These are phyloP conservation scores for Penicillium longicatenatum DNA, from an alignment of 495 filamentous ascomycete species.

Conservation along the genomic window DNA sequence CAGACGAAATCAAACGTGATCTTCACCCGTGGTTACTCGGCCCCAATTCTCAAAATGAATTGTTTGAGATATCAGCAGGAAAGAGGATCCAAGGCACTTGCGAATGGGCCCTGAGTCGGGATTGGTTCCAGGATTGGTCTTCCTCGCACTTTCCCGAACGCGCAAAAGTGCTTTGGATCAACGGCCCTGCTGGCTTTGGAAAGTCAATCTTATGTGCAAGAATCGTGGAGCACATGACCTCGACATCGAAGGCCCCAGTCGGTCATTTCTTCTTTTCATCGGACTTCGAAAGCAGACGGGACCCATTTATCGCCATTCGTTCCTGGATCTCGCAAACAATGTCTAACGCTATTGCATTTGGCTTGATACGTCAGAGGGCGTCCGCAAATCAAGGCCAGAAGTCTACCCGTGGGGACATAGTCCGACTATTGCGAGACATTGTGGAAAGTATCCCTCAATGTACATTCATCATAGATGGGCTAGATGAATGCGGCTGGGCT, in stretches of 20 bases:
- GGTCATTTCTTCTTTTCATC: constrained; percentile 10
- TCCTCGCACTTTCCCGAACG: not conserved
- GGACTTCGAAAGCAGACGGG: constrained; percentile 3
- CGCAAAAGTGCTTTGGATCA: constrained; percentile 8
- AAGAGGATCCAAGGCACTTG: constrained; percentile 3
- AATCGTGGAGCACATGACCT: constrained; percentile 4
- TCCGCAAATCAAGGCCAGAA: not conserved
- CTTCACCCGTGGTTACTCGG: constrained; percentile 7
- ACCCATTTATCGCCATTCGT: constrained; percentile 6
- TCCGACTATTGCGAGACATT: not conserved
- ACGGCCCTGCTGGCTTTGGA: constrained; percentile 12
- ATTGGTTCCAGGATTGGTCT: constrained; percentile 3
- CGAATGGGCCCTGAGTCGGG: not conserved
- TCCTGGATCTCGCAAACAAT: constrained; percentile 8
- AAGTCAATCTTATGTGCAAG: constrained; percentile 10
- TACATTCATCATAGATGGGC: constrained; percentile 9
- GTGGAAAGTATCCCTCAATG: not conserved
- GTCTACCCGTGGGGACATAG: not conserved
- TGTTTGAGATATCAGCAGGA: not conserved
- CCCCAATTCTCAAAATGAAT: not conserved
- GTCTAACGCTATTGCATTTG: not conserved
- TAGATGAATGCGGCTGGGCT: constrained; percentile 9
- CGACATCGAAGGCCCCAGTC: not conserved
- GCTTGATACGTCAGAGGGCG: not conserved
- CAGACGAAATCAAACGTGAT: constrained; percentile 5